These are phyloP conservation scores for Solanum medicagineum DNA, from an alignment of 257 asterid species.

Conservation along the genomic window DNA sequence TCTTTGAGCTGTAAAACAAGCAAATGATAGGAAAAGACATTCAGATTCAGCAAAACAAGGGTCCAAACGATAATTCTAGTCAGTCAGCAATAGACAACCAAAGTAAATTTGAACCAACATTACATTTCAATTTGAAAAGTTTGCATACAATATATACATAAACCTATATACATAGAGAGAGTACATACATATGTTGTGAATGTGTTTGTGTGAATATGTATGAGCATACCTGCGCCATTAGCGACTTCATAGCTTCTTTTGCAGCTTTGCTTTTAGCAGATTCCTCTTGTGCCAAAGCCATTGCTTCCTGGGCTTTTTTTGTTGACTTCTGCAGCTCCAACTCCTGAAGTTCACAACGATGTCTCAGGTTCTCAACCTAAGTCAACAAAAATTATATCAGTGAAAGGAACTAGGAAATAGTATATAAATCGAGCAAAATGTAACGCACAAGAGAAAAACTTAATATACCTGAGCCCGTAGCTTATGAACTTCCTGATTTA, in stretches of 20 bases:
- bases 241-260: constrained; percentile 87
- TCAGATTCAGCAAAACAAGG: not conserved
- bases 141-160: not conserved
- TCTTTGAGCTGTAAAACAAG: constrained; percentile 62
- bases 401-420: not conserved
- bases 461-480: constrained; percentile 62
- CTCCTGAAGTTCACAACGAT: constrained; percentile 69
- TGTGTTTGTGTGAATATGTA: not conserved
- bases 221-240: constrained; percentile 66
- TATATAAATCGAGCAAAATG: not conserved
- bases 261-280: constrained; percentile 90
- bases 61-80: not conserved
- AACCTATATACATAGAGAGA: not conserved
- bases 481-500: constrained; percentile 78
- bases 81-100: not conserved
- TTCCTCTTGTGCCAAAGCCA: constrained; percentile 76
- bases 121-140: not conserved
- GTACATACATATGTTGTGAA: not conserved
- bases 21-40: not conserved
- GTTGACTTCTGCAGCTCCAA: constrained; percentile 59
- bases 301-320: constrained; percentile 75
- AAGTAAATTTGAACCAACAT: not conserved
- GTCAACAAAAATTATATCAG: constrained; percentile 1
- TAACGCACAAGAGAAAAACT: not conserved
- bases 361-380: constrained; percentile 62